These are phyloP conservation scores for Patellifolia procumbens DNA, from an alignment of 179 eudicot species.

Conservation along the genomic window DNA sequence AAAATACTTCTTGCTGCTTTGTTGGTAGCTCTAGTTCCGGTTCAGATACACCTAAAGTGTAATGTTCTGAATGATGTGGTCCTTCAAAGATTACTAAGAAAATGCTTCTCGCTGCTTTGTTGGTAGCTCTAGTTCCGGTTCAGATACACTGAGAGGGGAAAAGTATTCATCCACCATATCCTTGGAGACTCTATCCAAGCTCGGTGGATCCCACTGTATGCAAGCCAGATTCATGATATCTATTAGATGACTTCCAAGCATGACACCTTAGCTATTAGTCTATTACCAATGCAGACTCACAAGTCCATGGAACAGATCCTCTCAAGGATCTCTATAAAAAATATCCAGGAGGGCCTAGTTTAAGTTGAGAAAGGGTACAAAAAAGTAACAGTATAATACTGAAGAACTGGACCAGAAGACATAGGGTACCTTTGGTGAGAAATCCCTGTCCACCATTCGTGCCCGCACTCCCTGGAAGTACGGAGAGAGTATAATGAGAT, in stretches of 20 bases:
- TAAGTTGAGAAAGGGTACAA: background rate
- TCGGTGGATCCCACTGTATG: constrained; percentile 94
- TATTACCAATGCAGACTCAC: background rate
- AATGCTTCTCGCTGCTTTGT: constrained; percentile 70
- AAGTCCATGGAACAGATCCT: background rate
- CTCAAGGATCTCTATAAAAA: background rate
- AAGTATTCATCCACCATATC: constrained; percentile 92
- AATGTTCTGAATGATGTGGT: constrained; percentile 10
- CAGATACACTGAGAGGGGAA: constrained; percentile 54
- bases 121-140: constrained; percentile 83
- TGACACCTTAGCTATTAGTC: background rate
- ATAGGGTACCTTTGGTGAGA: constrained; percentile 71
- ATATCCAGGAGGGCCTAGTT: background rate
- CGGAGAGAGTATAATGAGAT: constrained; percentile 12
- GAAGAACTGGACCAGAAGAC: background rate
- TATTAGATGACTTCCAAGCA: background rate
- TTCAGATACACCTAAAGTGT: constrained; percentile 40
- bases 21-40: constrained; percentile 82
- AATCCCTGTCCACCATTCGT: constrained; percentile 76
- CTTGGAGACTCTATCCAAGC: constrained; percentile 59
- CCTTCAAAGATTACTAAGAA: constrained; percentile 26
- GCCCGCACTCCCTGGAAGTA: constrained; percentile 75
- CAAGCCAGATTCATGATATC: constrained; percentile 12
- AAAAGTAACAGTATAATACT: background rate
- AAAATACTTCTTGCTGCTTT: constrained; percentile 66